A percentile compares a stretch with the other conserved stretches of the same genome.
These are phyloP conservation scores for Wallacemonas sp. DNA, from an alignment of 208 protist genomes.

Conservation along the genomic window DNA sequence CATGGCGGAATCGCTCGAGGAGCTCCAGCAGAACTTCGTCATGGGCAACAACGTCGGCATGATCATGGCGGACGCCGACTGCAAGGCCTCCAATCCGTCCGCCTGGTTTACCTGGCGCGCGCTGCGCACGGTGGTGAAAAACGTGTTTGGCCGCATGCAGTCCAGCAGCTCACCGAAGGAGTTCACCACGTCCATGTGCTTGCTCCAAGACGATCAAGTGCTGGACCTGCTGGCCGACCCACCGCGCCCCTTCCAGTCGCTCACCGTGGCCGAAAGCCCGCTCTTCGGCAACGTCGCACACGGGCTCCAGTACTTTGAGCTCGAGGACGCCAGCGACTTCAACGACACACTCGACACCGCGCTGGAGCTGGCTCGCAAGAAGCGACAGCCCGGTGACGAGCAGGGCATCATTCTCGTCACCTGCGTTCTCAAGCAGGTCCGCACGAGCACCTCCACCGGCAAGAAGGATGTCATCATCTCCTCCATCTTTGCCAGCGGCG, in stretches of 20 bases:
- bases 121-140: conserved; percentile 55
- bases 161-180: conserved; percentile 20
- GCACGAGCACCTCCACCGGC: conserved; percentile 25
- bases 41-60: conserved; percentile 64
- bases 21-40: conserved; percentile 62
- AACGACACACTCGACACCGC: conserved; percentile 53
- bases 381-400: conserved; percentile 31
- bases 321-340: conserved; percentile 66
- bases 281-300: conserved; percentile 79
- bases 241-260: conserved; percentile 27
- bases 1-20: conserved; percentile 49
- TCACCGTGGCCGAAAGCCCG: conserved; percentile 69
- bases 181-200: conserved; percentile 61
- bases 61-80: conserved; percentile 66
- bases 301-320: conserved; percentile 48
- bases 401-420: conserved; percentile 70
- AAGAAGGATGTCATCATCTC: conserved; percentile 70
- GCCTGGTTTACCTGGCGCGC: conserved; percentile 71
- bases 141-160: conserved; percentile 46
- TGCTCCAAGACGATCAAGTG: conserved; percentile 74
- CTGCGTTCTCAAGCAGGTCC: conserved; percentile 70
- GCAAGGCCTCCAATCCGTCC: conserved; percentile 39
- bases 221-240: conserved; percentile 51
- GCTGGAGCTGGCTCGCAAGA: conserved; percentile 30
- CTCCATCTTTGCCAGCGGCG: conserved; percentile 71